Base-by-base conservation (phyloP, 2,329 filamentous ascomycete species). In the Aspergillus udagawae region DNA sequence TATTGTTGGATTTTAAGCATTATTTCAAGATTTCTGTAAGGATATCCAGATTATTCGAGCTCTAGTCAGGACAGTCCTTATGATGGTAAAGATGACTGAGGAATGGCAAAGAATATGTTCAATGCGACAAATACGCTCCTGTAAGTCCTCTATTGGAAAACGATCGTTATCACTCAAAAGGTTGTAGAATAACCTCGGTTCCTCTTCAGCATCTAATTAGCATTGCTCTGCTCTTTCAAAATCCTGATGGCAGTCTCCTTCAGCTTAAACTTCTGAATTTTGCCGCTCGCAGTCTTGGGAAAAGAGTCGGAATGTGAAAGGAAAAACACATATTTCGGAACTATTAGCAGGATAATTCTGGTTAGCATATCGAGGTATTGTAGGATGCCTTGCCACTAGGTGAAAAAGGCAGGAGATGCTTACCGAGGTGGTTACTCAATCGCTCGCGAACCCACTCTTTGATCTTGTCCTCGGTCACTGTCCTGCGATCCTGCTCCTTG, bases 201-300 rank as follows among this genome's bases (percentile, higher is more conserved):
- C 5, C 25, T 17, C 38, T 21, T 27, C 5, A 8, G n/a, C 12
- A 9, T n/a, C n/a, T 53, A 52, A 38, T 50, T 14, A 52, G 51
- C 21, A 23, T 41, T 35, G 52, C 45, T 45, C 10, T 44, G 48
- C 25, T 78, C 72, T 32, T 69, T 73, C 49, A 85, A 60, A 54
- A 83, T 62, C 62, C 77, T 65, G 42, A 82, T 69, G 0, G 85
- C 92, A 67, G 82, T 77, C 17, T 92, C 88, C 68, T 85, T 83
- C 67, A 97, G 73, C 77, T 88, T 93, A 72, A 89, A 97, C 78
- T 97, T 97, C 77, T 96, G 91, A 55, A 97, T 92, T 83, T 99
- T 99, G 25, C 93, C 93, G 72, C 91, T 96, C 5, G 92, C 90
- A 38, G 94, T 99, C 82, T 96, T 97, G 21, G 93, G 93, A 71